Percentiles rank a stretch among this genome's conserved stretches.
These are phyloP conservation scores for Pichia rugopelliculosa DNA, from an alignment of 805 yeast genomes.

Conservation along the genomic window DNA sequence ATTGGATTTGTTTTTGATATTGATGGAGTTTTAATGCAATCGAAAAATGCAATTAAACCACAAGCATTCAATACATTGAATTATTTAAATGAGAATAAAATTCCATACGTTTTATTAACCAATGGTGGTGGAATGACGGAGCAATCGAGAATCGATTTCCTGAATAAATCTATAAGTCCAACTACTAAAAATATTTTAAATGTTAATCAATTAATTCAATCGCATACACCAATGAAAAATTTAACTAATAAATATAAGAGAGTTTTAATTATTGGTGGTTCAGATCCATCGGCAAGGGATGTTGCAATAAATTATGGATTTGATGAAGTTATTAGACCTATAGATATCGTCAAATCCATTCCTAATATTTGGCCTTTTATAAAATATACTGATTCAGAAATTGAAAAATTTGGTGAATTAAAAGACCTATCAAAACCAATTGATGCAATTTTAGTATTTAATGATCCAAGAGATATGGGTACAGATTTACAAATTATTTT, in stretches of 20 bases:
- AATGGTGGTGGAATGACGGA: conserved; percentile 88
- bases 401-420: conserved; percentile 27
- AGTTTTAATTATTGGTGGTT: conserved; percentile 79
- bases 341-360: conserved; percentile 55
- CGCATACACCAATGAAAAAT: conserved; percentile 78
- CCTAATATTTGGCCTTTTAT: conserved; percentile 65
- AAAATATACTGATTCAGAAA: conserved; percentile 38
- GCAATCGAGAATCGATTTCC: conserved; percentile 43
- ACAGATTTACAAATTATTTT: conserved; percentile 72
- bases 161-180: conserved; percentile 29
- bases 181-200: conserved; percentile 27
- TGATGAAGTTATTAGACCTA: conserved; percentile 59
- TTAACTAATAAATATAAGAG: conserved; percentile 44
- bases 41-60: conserved; percentile 52
- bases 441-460: conserved; percentile 76
- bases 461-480: conserved; percentile 87
- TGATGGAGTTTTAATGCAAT: conserved; percentile 83
- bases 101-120: conserved; percentile 77
- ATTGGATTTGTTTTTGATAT: conserved; percentile 40
- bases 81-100: conserved; percentile 37
- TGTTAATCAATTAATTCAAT: conserved; percentile 64
- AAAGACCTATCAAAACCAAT: conserved; percentile 33
- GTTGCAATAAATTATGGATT: conserved; percentile 79
- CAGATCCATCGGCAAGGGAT: conserved; percentile 59
- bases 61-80: conserved; percentile 52